Evolutionary conservation across 768 basidiomycete genomes (phyloP).

Genomic region (Galerina sulciceps): DNA sequence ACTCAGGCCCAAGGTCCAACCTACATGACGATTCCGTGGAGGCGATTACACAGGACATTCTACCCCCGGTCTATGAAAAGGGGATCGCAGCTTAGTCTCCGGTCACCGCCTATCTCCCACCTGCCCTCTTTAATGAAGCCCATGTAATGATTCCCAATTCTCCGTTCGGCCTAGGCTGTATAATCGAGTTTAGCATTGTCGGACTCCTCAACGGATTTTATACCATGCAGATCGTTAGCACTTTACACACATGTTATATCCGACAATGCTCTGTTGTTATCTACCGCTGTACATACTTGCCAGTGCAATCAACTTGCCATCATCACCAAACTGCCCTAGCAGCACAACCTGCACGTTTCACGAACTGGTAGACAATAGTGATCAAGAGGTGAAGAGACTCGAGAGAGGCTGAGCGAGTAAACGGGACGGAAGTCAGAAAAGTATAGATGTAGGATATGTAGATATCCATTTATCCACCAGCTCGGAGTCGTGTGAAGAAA

Average conservation of each 20-base stretch:
- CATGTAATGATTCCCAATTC: neutral
- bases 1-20: conserved; percentile 62
- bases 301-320: too few species aligned
- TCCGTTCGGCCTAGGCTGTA: neutral
- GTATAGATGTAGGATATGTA: too few species aligned
- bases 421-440: too few species aligned
- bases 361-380: too few species aligned
- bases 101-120: neutral
- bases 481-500: too few species aligned
- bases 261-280: neutral
- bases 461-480: too few species aligned
- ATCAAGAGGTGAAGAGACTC: too few species aligned
- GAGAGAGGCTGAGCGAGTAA: too few species aligned
- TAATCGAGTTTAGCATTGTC: neutral
- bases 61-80: conserved; percentile 6
- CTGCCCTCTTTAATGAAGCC: neutral
- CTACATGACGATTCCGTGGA: conserved; percentile 35
- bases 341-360: too few species aligned
- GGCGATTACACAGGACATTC: conserved; percentile 13
- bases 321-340: too few species aligned
- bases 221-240: conserved; percentile 2
- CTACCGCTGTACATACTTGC: too few species aligned
- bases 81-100: conserved; percentile 1
- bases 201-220: conserved; percentile 3
- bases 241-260: neutral